Base-by-base conservation (phyloP, 2,329 filamentous ascomycete species). In the Aspergillus viridinutans region DNA sequence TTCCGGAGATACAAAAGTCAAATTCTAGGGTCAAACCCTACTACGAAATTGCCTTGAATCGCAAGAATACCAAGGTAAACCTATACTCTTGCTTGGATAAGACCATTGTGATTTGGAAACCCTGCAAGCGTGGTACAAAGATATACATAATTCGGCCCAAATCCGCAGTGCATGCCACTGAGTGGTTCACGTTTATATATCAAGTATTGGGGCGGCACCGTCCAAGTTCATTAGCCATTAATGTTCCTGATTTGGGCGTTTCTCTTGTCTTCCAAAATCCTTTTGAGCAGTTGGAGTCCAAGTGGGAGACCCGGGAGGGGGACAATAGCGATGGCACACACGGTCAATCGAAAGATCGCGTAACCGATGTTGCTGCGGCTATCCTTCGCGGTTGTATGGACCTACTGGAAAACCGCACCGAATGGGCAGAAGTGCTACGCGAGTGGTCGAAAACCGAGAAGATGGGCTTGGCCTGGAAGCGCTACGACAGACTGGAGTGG, bases 401-500 rank as follows among this genome's bases (percentile, higher is more conserved):
- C 7, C 82, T 87, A 72, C 75, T 89, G 1, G 72, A 80, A 59
- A 74, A 80, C 25, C 77, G 80, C 35, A 73, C 79, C 0, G 83
- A 87, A 64, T 88, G 85, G 84, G 72, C 77, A 6, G 79, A 84
- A 50, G 78, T 88, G 2, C 66, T 88, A 12, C 77, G 81, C 38
- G 69, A 76, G n/a, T 88, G 86, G 86, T 76, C 79, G 3, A 78
- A 78, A 52, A 74, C 80, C 23, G 80, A 83, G 57, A 81, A 81
- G 26, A 83, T 88, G 67, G 86, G 86, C 3, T 77, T 89, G 50
- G 85, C 84, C 3, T 89, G 86, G 86, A 86, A 85, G 69, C 78
- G 86, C 49, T 89, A 88, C 65, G 86, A 89, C 64, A 79, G 86
- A 25, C 74, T 89, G 17, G 86, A 89, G 71, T 89, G 86, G 86